phyloP scores from a whole-genome alignment of 1,284 basidiomycete genomes.

The Mycena citricolor region DNA sequence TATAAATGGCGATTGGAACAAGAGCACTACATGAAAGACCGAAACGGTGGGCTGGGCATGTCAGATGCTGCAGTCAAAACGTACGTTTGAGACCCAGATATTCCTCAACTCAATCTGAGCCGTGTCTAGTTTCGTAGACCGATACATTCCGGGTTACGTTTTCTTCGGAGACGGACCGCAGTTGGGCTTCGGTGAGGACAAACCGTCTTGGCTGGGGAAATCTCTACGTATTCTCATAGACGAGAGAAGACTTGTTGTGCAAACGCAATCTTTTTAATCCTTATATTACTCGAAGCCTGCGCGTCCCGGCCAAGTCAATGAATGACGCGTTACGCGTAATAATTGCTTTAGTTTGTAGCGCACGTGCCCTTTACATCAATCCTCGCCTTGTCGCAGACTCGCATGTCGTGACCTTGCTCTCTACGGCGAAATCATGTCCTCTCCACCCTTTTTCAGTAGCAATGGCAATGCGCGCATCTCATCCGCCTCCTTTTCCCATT shows the following conservation, averaged over 20 bases:
- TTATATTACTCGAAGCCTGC: no score
- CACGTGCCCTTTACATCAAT: no score
- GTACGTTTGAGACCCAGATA: conserved; percentile 41
- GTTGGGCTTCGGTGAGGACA: conserved; percentile 23
- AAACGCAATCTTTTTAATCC: no score
- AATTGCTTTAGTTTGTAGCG: no score
- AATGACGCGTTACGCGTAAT: no score
- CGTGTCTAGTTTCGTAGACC: conserved; percentile 75
- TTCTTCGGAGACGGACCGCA: conserved; percentile 61
- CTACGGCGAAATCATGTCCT: no score
- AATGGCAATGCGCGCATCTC: no score
- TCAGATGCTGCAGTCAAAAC: conserved; percentile 72
- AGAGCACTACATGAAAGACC: conserved; percentile 82
- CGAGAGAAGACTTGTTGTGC: conserved; percentile 42
- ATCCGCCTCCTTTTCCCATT: no score
- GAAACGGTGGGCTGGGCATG: conserved; percentile 86
- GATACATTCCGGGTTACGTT: conserved; percentile 85
- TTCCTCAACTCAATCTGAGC: conserved; percentile 10
- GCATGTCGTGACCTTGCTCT: no score
- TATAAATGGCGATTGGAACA: conserved; percentile 85
- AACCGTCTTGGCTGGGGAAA: conserved; percentile 39
- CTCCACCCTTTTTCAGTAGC: no score
- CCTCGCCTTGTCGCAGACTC: no score
- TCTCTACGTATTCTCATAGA: conserved; percentile 45
- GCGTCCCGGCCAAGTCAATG: no score